phyloP scores from a whole-genome alignment of 176 grass and related monocot species.

The Tillandsia fasciculata region DNA sequence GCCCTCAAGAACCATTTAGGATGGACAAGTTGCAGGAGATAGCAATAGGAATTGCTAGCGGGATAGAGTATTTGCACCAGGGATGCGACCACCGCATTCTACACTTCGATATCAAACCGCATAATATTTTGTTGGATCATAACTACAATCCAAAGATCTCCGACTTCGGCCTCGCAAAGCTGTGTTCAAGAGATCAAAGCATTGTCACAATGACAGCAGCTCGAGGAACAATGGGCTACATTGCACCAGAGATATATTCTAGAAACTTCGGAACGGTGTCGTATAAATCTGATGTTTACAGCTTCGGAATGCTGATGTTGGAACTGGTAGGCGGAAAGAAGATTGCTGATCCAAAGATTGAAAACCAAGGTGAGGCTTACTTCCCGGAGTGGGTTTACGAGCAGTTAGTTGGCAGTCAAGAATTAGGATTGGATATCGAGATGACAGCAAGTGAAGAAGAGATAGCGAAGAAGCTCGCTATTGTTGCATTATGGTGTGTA shows the following conservation, averaged over 20 bases:
- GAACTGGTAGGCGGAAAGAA: slow-evolving; percentile 48
- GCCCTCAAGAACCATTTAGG: neutral
- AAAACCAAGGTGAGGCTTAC: slow-evolving; percentile 18
- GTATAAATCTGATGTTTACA: slow-evolving; percentile 44
- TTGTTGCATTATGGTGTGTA: slow-evolving; percentile 58
- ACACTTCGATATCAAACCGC: no score
- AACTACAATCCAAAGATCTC: no score
- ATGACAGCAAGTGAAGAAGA: slow-evolving; percentile 16
- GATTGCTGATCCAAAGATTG: slow-evolving; percentile 35
- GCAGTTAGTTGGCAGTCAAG: slow-evolving; percentile 2
- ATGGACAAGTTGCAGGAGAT: slow-evolving; percentile 26
- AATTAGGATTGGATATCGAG: neutral
- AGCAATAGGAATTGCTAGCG: slow-evolving; percentile 30
- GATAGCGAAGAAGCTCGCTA: slow-evolving; percentile 17
- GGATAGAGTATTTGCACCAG: slow-evolving; percentile 61
- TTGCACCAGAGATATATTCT: no score
- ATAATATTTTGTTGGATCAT: no score
- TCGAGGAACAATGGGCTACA: no score
- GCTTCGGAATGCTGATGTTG: slow-evolving; percentile 36
- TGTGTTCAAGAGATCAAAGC: no score
- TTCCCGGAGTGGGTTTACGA: slow-evolving; percentile 42
- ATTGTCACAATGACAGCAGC: no score
- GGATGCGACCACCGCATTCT: no score
- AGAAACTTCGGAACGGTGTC: slow-evolving; percentile 28
- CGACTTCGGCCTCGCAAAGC: no score